Evolutionary conservation across 2,329 filamentous ascomycete genomes (phyloP), one percentile per base, ranked within the genome.

Genomic region (Scedosporium minutisporum): DNA sequence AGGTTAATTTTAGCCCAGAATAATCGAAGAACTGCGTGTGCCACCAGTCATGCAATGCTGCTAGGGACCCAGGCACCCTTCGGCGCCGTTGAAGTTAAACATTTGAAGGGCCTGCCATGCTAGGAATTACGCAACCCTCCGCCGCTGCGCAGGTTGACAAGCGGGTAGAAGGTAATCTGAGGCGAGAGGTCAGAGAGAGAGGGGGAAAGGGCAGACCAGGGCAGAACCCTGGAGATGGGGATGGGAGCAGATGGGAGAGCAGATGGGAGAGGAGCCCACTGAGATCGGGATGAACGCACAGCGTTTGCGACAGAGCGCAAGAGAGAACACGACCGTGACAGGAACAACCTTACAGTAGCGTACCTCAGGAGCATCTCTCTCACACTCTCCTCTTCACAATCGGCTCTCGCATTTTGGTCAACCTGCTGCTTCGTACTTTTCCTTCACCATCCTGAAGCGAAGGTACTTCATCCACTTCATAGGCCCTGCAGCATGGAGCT

Each of bases 1-100:
- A 60, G 38, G 58, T 60, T 60, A 60, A 60, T 48, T 46, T 60
- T 48, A 38, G 59, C 21, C 25, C 33, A 21, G 16, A 42, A 21
- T 9, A 29, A 14, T 48, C 18, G 18, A 25, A 61, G 33, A 38
- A 38, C 33, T 14, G 33, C 33, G 10, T 38, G n/a, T 55, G 59
- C 59, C 59, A 61, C 59, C 9, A 16, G 7, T 41, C 25, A 55
- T 55, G 51, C 51, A 55, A 55, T 27, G 18, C 23, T 55, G 3
- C 51, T 27, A 27, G 51, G 18, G 18, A 14, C 51, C 21, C 23
- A 27, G 44, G 44, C 44, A 18, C n/a, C 9, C 44, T 48, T 18
- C 44, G n/a, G 7, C 44, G 44, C 44, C 44, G 18, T 21, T 21
- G 18, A 48, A 48, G 44, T 21, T 48, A 21, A 48, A 16, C 42